Evolutionary conservation across 768 basidiomycete genomes (phyloP).

Genomic region (Rhizopogon sp.): DNA sequence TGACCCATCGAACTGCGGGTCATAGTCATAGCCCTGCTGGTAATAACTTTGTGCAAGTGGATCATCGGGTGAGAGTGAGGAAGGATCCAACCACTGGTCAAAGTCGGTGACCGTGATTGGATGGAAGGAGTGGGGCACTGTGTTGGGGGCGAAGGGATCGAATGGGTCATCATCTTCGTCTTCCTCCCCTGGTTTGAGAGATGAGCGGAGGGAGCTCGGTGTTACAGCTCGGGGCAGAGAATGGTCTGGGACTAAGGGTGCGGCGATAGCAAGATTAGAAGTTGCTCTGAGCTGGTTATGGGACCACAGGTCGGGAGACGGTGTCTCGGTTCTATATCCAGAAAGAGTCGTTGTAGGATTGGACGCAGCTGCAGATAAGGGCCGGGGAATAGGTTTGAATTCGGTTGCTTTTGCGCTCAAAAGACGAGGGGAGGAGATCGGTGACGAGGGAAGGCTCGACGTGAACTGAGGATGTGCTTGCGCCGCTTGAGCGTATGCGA

Average conservation of each 20-base stretch:
- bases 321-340: slow-evolving; percentile 63
- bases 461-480: slow-evolving; percentile 60
- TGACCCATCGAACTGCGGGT: slow-evolving; percentile 25
- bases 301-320: slow-evolving; percentile 90
- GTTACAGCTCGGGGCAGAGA: slow-evolving; percentile 51
- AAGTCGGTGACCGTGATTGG: slow-evolving; percentile 61
- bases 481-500: slow-evolving; percentile 49
- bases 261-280: slow-evolving; percentile 88
- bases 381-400: slow-evolving; percentile 80
- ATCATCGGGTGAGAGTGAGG: slow-evolving; percentile 50
- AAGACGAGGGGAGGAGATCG: slow-evolving; percentile 77
- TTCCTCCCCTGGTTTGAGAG: slow-evolving; percentile 51
- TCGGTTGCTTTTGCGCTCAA: slow-evolving; percentile 88
- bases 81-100: slow-evolving; percentile 54
- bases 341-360: slow-evolving; percentile 44
- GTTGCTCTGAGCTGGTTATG: slow-evolving; percentile 63
- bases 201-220: slow-evolving; percentile 68
- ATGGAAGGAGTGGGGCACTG: slow-evolving; percentile 51
- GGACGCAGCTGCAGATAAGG: slow-evolving; percentile 69
- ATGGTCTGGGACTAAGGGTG: slow-evolving; percentile 78
- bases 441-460: slow-evolving; percentile 80
- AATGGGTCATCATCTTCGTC: slow-evolving; percentile 84
- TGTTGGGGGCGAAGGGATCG: slow-evolving; percentile 59
- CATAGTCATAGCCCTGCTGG: slow-evolving; percentile 25
- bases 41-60: slow-evolving; percentile 29